Percentiles rank a stretch among this genome's conserved stretches.
phyloP scores from a whole-genome alignment of 306 rosid species.

The cucumber (Cucumis sativus) region Cucumber_9930_V3 NC_026658.2:9450501-9451000 shows the following conservation, averaged over 20 bases:
- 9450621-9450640: not conserved
- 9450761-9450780: not conserved
- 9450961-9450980: constrained; percentile 13
- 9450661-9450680: not conserved
- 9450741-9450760: not conserved
- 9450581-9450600: no score
- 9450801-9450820: not conserved
- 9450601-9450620: not conserved
- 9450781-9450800: not conserved
- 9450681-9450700: not conserved
- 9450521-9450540: no score
- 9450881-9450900: constrained; percentile 65
- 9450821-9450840: not conserved
- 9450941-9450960: constrained; percentile 98
- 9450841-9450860: constrained; percentile 47
- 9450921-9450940: constrained; percentile 87
- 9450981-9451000: not conserved
- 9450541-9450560: no score
- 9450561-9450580: no score
- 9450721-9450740: not conserved
- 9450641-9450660: not conserved
- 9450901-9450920: constrained; percentile 75
- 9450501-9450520: no score
- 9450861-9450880: constrained; percentile 85
- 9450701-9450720: not conserved